Percentiles rank a stretch among this genome's conserved stretches.
These are phyloP conservation scores for Talaromyces sp. DNA, from an alignment of 2,329 filamentous ascomycete species.

Conservation along the genomic window DNA sequence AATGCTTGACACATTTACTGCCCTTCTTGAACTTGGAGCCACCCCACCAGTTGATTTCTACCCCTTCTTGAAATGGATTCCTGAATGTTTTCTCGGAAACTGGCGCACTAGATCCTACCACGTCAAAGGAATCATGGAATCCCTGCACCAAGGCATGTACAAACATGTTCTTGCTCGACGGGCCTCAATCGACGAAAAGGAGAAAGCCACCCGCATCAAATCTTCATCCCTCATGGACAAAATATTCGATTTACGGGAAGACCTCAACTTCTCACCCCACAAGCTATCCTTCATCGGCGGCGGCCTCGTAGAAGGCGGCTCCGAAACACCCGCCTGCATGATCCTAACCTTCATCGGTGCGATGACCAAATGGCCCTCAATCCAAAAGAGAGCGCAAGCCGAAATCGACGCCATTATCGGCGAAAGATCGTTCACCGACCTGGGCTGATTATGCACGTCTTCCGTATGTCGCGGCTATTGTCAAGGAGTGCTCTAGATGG, in stretches of 20 bases:
- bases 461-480: conserved; percentile 54
- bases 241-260: conserved; percentile 44
- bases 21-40: conserved; percentile 29
- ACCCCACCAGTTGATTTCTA: conserved; percentile 50
- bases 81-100: conserved; percentile 40
- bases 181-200: conserved; percentile 21
- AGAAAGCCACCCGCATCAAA: conserved; percentile 21
- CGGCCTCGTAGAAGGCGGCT: conserved; percentile 40
- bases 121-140: conserved; percentile 42
- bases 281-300: conserved; percentile 43
- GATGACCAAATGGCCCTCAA: conserved; percentile 41
- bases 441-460: conserved; percentile 49
- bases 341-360: conserved; percentile 44
- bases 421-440: conserved; percentile 43
- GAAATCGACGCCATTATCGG: conserved; percentile 53
- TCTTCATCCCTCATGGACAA: conserved; percentile 36
- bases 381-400: conserved; percentile 39
- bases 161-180: conserved; percentile 35
- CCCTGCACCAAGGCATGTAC: conserved; percentile 39
- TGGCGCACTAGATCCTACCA: conserved; percentile 37
- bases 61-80: conserved; percentile 44
- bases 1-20: conserved; percentile 46
- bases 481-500: conserved; percentile 59
- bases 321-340: conserved; percentile 36
- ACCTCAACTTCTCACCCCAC: conserved; percentile 34